Evolutionary conservation across 1,284 basidiomycete genomes (phyloP).

Genomic region (Malassezia equina): DNA sequence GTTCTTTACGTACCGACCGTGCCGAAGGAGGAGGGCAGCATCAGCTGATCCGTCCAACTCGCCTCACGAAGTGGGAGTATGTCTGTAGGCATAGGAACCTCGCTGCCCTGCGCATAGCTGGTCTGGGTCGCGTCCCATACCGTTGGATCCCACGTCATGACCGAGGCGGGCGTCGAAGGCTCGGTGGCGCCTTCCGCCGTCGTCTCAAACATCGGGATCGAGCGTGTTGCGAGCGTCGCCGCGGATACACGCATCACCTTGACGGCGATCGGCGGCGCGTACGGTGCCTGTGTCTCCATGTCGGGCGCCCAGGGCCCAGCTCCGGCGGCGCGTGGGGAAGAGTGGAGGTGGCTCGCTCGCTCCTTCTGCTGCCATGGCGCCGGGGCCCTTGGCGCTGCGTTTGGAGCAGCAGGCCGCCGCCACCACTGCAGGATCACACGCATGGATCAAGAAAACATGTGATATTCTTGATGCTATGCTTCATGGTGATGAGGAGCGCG

Average conservation of each 20-base stretch:
- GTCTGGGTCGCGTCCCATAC: conserved; percentile 1
- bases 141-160: neutral
- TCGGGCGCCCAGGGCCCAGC: neutral
- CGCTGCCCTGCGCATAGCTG: conserved; percentile 1
- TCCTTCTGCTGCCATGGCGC: neutral
- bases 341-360: too few species aligned
- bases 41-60: conserved; percentile 4
- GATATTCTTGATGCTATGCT: neutral
- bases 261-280: conserved; percentile 10
- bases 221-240: conserved; percentile 1
- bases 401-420: neutral
- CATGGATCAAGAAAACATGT: neutral
- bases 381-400: neutral
- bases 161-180: neutral
- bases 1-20: conserved; percentile 3
- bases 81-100: neutral
- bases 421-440: neutral
- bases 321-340: neutral
- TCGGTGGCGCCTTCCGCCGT: neutral
- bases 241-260: conserved; percentile 16
- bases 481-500: neutral
- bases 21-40: conserved; percentile 12
- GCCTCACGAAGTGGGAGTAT: neutral
- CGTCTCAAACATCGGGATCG: conserved; percentile 9
- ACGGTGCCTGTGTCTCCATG: conserved; percentile 2